These are phyloP conservation scores for Diutina mesorugosa DNA, from an alignment of 1,139 yeast species.

Conservation along the genomic window DNA sequence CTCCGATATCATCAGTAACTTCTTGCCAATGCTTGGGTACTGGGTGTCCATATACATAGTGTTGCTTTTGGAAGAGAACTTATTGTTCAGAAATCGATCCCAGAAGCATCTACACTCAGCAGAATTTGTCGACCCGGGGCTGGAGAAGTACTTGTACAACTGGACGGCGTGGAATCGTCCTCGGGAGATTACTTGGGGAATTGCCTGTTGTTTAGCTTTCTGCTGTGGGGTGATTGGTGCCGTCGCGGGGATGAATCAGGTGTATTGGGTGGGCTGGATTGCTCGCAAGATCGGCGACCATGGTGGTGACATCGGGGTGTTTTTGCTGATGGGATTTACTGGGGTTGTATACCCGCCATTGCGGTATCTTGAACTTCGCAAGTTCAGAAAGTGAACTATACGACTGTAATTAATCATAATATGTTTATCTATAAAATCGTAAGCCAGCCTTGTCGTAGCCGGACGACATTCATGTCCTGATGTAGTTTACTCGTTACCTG, in stretches of 20 bases:
- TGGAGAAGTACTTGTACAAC: slow-evolving; percentile 7
- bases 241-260: slow-evolving; percentile 1
- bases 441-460: neutral
- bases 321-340: neutral
- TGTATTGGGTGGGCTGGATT: neutral
- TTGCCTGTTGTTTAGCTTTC: slow-evolving; percentile 15
- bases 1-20: slow-evolving; percentile 14
- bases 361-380: neutral
- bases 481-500: slow-evolving; percentile 26
- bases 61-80: slow-evolving; percentile 13
- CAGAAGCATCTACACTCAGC: slow-evolving; percentile 7
- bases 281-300: neutral
- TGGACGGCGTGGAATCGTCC: slow-evolving; percentile 12
- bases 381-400: neutral
- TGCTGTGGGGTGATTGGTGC: slow-evolving; percentile 9
- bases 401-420: neutral
- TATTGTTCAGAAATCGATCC: slow-evolving; percentile 9
- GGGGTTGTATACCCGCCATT: neutral
- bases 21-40: slow-evolving; percentile 17
- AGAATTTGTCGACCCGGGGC: slow-evolving; percentile 7
- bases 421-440: neutral
- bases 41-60: slow-evolving; percentile 17
- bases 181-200: slow-evolving; percentile 11
- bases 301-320: slow-evolving; percentile 1
- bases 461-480: neutral